Base-by-base conservation (phyloP, 495 filamentous ascomycete genomes). In the Trichoderma parareesei region DNA sequence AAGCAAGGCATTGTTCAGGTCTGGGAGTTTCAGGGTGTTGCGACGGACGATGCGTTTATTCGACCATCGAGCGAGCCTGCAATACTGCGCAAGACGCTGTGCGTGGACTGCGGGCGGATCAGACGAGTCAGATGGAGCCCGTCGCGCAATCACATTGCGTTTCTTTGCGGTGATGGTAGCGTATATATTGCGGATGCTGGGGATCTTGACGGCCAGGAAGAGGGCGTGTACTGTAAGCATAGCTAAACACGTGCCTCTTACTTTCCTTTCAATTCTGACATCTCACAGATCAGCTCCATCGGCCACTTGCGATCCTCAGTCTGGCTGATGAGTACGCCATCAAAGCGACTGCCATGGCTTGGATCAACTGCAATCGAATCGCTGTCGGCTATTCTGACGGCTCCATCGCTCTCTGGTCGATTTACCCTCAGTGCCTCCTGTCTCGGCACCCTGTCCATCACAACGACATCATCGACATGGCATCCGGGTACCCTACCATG, bases 331-430 rank as follows among this genome's bases (percentile, higher is more conserved):
- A 81, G 65, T 71, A 78, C 69, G 73, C 73, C 49, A 66, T 81
- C 61, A 70, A 72, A 27, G 76, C 76, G n/a, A 80, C 77, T 40
- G 77, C 75, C 69, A 74, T 82, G 38, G 73, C 77, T 14, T 82
- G 79, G 79, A 68, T 78, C 5, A 80, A 78, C 64, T 73, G 71
- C 63, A 82, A 82, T 68, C 78, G 79, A 14, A 65, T 82, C 53
- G 75, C 69, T 20, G 71, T 80, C 60, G 79, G 75, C 62, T 76
- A 79, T 69, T 77, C 75, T 0, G 79, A 82, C 60, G 79, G 79
- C 9, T 80, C 77, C 18, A 71, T 82, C 44, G 71, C 72, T 11
- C 68, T 82, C 13, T 82, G 79, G 78, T 82, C 79, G n/a, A 35
- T 82, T 46, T 74, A 71, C 35, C 79, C 79, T 9, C 67, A 67